Base-by-base conservation (phyloP, 2,329 filamentous ascomycete species). In the Fusarium nisikadoi region DNA sequence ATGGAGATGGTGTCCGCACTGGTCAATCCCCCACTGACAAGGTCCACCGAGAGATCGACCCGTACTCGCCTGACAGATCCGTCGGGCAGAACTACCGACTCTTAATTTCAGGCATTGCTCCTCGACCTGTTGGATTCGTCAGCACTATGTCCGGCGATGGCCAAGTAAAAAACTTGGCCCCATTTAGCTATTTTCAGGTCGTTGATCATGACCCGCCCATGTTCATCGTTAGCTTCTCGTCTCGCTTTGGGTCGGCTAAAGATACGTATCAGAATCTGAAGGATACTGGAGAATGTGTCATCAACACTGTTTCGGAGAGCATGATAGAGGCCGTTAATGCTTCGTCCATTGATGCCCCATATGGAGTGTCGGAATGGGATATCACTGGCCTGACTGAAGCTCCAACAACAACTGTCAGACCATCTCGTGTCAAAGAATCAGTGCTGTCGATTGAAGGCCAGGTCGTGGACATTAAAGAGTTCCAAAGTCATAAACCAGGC, bases 321-420 rank as follows among this genome's bases (percentile, higher is more conserved):
- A 97, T 91, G 79, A 79, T 96, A 76, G 95, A 98, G 84, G 95
- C 95, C 0, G 94, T 94, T 38, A 98, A 97, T 80, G 86, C 90
- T 14, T 89, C 92, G 2, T 87, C 87, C 42, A 89, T 97, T 72
- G 93, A 97, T 80, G 89, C 93, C 0, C 95, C 95, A 0, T 91
- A 90, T 65, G 93, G 92, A 1, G 83, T 89, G 2, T 92, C 89
- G 3, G 95, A 98, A 80, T 98, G 94, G 94, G 86, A 87, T 1
- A 83, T 96, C 27, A 89, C 88, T n/a, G 95, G 95, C 1, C 83
- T 98, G 70, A 93, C 92, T 6, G 91, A 93, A 1, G 91, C 87
- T 1, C 83, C 87, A 85, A 87, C 75, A 91, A 89, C 67, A 82
- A 86, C 89, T 5, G 94, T 97, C 33, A 88, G 88, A 75, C 85